These are phyloP conservation scores for Cutaneotrichosporon sp. DNA, from an alignment of 1,284 basidiomycete species.

Conservation along the genomic window DNA sequence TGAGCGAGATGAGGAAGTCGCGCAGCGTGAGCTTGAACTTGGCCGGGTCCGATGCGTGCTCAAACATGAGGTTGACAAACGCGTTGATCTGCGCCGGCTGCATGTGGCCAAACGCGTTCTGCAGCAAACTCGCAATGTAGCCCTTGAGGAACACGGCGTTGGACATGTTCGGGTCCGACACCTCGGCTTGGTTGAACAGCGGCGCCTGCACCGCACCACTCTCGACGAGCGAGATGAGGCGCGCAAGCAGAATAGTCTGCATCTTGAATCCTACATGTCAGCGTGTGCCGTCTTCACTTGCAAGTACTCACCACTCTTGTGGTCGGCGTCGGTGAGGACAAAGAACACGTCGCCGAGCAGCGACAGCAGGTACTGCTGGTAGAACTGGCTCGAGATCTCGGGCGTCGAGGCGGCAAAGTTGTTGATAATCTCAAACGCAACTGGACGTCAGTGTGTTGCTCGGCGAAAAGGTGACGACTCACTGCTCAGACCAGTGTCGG, in stretches of 20 bases:
- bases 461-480: not conserved
- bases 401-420: conserved; percentile 84
- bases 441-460: conserved; percentile 38
- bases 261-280: conserved; percentile 66
- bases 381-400: conserved; percentile 72
- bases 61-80: conserved; percentile 76
- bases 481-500: conserved; percentile 83
- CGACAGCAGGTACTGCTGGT: conserved; percentile 87
- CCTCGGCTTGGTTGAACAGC: conserved; percentile 73
- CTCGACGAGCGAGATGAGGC: conserved; percentile 91
- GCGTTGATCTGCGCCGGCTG: conserved; percentile 70
- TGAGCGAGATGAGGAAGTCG: conserved; percentile 71
- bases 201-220: conserved; percentile 74
- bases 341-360: conserved; percentile 96
- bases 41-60: conserved; percentile 81
- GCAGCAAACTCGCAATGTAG: conserved; percentile 80
- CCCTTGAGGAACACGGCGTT: conserved; percentile 81
- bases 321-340: conserved; percentile 94
- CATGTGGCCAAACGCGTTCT: conserved; percentile 84
- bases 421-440: conserved; percentile 90
- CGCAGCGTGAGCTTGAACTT: conserved; percentile 93
- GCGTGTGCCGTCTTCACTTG: not conserved
- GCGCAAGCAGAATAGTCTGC: conserved; percentile 80
- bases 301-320: conserved; percentile 73
- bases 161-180: conserved; percentile 67